Evolutionary conservation across 108 stramenopile genomes (phyloP).

Genomic region (Nitzschia putrida): DNA sequence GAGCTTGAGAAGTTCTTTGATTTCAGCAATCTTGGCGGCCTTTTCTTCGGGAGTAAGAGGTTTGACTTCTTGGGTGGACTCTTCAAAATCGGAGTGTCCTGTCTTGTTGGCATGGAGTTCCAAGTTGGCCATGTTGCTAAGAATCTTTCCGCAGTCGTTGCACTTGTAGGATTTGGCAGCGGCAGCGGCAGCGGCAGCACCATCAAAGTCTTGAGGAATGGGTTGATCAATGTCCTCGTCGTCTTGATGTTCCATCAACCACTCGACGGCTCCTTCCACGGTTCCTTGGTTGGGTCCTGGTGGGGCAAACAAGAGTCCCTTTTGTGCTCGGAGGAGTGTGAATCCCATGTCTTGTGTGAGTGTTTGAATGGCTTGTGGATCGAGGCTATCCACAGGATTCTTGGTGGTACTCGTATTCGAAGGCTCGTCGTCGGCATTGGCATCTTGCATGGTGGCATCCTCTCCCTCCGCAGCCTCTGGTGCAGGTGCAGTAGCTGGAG

Average conservation of each 20-base stretch:
- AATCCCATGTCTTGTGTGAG: conserved; percentile 89
- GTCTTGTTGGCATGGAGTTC: conserved; percentile 92
- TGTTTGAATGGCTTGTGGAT: conserved; percentile 57
- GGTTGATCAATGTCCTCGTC: conserved; percentile 91
- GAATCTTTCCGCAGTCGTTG: conserved; percentile 81
- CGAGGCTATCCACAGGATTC: conserved; percentile 48
- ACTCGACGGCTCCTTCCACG: conserved; percentile 92
- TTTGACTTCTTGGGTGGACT: conserved; percentile 73
- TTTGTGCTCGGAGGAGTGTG: conserved; percentile 82
- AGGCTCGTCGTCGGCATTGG: conserved; percentile 5
- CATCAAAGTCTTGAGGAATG: conserved; percentile 56
- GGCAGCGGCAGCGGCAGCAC: conserved; percentile 43
- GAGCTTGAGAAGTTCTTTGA: conserved; percentile 80
- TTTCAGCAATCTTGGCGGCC: conserved; percentile 82
- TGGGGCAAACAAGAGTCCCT: conserved; percentile 73
- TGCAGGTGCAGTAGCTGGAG: neutral
- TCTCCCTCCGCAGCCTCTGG: conserved; percentile 13
- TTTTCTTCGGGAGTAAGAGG: conserved; percentile 91
- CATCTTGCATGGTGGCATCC: conserved; percentile 34
- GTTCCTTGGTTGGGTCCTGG: conserved; percentile 48
- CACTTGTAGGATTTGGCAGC: conserved; percentile 86
- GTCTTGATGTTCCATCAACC: conserved; percentile 93
- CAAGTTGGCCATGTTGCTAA: conserved; percentile 83
- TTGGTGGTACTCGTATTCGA: no score
- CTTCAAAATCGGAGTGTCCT: conserved; percentile 89